Percentiles rank a stretch among this genome's conserved stretches.
These are phyloP conservation scores for Spinacia oleracea DNA, from an alignment of 179 eudicot species.

Conservation along the genomic window DNA sequence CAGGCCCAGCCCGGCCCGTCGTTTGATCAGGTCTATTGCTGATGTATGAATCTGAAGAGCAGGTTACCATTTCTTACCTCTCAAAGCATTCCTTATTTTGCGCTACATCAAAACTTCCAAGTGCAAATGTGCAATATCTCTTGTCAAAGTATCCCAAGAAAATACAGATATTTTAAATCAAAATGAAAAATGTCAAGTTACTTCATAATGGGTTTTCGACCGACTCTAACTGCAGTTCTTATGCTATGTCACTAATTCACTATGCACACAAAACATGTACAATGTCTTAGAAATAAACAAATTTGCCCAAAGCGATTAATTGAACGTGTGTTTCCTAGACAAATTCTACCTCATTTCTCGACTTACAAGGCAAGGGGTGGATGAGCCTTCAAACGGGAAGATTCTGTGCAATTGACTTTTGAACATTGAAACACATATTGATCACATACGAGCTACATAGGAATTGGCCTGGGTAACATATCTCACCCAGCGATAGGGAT, in stretches of 20 bases:
- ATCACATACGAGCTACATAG: slow-evolving; percentile 86
- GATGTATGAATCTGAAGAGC: background rate
- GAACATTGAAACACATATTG: background rate
- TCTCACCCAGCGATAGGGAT: slow-evolving; percentile 97
- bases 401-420: background rate
- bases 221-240: background rate
- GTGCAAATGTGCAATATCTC: background rate
- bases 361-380: background rate
- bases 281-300: slow-evolving; percentile 10
- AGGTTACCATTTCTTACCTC: background rate
- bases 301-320: background rate
- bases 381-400: background rate
- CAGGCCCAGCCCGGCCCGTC: too few relatives aligned
- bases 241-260: background rate
- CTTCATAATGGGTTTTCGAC: background rate
- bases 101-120: background rate
- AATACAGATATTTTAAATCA: background rate
- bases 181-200: too few relatives aligned
- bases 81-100: background rate
- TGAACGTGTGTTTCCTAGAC: background rate
- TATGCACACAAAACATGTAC: slow-evolving; percentile 2
- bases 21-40: too few relatives aligned
- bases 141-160: background rate
- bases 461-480: slow-evolving; percentile 94
- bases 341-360: background rate